phyloP scores from a whole-genome alignment of 2,329 filamentous ascomycete genomes.

The Fonsecaea pedrosoi region DNA sequence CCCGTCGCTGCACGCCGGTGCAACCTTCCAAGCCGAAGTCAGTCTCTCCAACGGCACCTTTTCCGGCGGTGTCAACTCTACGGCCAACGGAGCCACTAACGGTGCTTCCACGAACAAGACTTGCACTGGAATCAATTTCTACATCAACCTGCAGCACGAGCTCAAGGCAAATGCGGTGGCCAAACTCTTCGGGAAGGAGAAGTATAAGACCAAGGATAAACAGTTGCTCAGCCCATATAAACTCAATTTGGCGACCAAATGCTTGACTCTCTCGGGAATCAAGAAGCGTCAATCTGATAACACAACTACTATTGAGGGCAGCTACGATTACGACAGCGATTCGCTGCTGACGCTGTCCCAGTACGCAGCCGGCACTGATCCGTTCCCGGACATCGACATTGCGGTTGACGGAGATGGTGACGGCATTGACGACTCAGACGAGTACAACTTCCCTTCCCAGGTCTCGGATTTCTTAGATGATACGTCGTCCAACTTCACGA shows the following conservation, averaged over 20 bases:
- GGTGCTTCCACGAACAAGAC: neutral
- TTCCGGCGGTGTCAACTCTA: neutral
- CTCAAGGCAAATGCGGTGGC: neutral
- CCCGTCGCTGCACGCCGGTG: neutral
- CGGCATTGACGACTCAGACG: neutral
- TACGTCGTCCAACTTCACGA: neutral
- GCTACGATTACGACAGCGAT: neutral
- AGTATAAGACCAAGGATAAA: neutral
- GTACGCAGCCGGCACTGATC: neutral
- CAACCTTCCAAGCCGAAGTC: neutral
- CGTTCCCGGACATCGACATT: neutral
- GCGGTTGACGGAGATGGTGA: neutral
- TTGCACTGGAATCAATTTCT: neutral
- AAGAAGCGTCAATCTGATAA: conserved; percentile 1
- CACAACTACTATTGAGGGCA: neutral
- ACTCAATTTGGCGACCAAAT: neutral
- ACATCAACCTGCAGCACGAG: neutral
- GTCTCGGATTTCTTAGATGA: neutral
- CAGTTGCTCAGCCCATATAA: neutral
- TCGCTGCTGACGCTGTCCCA: neutral
- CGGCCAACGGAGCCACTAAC: neutral
- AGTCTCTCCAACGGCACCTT: neutral
- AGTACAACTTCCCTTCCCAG: neutral
- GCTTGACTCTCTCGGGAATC: neutral
- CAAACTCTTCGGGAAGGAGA: neutral